These are phyloP conservation scores for Cladosporium sp. DNA, from an alignment of 2,329 filamentous ascomycete genomes.

Conservation along the genomic window DNA sequence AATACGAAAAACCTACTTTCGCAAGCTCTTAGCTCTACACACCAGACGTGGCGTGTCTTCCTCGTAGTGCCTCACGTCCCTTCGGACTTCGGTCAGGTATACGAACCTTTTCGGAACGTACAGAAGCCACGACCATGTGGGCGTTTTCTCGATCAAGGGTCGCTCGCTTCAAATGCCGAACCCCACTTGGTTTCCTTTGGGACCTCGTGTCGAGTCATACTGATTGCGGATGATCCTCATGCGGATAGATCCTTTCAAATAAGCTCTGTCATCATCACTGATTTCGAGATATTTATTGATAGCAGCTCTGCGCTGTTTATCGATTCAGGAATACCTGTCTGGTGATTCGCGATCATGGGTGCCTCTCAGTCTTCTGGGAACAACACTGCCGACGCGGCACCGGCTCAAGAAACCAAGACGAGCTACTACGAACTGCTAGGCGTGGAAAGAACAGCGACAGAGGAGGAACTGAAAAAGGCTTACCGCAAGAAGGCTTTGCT, in stretches of 20 bases:
- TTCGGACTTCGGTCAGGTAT: background rate
- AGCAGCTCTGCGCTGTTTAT: too few species aligned
- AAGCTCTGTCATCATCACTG: background rate
- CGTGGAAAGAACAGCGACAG: conserved; percentile 66
- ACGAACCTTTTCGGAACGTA: conserved; percentile 4
- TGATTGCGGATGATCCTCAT: background rate
- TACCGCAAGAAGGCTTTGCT: conserved; percentile 89
- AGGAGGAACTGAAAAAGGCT: conserved; percentile 92
- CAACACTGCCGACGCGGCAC: background rate
- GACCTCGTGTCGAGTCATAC: background rate
- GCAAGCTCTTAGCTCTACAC: background rate
- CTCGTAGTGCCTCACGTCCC: background rate
- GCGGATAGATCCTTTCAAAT: background rate
- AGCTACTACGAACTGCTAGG: conserved; percentile 84
- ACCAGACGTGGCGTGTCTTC: background rate
- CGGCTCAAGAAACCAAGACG: conserved; percentile 50
- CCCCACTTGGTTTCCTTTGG: background rate
- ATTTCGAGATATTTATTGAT: background rate
- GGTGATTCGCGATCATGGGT: background rate
- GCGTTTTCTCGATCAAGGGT: background rate
- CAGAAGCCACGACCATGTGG: too few species aligned
- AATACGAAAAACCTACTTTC: too few species aligned
- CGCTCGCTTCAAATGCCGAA: background rate
- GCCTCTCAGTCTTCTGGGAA: conserved; percentile 5
- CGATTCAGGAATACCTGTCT: too few species aligned